These are phyloP conservation scores for Rhizoclosmatium sp. DNA, from an alignment of 192 early-diverging fungal genomes.

Conservation along the genomic window DNA sequence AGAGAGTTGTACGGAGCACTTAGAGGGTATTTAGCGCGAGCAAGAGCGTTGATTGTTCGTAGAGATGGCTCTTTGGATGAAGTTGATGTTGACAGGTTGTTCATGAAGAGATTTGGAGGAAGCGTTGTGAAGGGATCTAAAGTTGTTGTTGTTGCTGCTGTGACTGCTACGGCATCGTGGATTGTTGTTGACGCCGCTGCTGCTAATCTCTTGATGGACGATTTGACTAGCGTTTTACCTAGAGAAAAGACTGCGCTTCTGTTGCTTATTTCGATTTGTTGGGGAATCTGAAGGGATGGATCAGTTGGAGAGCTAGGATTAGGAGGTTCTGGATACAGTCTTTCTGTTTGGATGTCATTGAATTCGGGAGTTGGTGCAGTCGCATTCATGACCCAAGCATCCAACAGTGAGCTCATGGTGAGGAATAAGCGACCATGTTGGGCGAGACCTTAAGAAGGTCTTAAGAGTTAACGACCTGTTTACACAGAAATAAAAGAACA, in stretches of 20 bases:
- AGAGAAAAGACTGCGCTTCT: background rate
- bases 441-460: background rate
- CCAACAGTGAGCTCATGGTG: constrained; percentile 4
- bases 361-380: no score
- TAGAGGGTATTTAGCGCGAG: background rate
- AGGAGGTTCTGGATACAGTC: no score
- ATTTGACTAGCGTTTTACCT: constrained; percentile 12
- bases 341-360: no score
- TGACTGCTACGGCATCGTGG: background rate
- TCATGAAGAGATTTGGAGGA: constrained; percentile 11
- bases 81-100: background rate
- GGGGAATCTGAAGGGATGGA: no score
- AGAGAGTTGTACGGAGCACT: constrained; percentile 15
- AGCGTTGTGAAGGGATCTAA: constrained; percentile 35
- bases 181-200: constrained; percentile 19
- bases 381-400: constrained; percentile 3
- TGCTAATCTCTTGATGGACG: constrained; percentile 26
- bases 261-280: background rate
- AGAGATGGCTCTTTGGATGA: constrained; percentile 5
- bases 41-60: constrained; percentile 21
- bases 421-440: constrained; percentile 13
- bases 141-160: background rate
- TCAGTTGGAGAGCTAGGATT: no score
- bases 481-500: no score
- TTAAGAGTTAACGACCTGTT: no score